Base-by-base conservation (phyloP, 108 stramenopile genomes). In the Craspedostauros australis region DNA sequence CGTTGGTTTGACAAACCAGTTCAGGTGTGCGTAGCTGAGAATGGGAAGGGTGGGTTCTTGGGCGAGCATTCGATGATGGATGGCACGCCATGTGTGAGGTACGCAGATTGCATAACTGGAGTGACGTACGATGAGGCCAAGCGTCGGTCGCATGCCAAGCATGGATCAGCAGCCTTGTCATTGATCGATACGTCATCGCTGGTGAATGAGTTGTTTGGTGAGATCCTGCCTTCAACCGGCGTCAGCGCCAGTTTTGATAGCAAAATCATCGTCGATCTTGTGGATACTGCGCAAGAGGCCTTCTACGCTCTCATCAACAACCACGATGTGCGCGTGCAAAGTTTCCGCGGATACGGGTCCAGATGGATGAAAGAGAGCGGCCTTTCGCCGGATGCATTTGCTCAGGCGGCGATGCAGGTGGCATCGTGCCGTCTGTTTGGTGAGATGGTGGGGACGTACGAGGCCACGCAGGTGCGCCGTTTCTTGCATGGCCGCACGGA, bases 11-110 rank as follows among this genome's bases (percentile, higher is more conserved):
- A 91, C 55, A 94, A 94, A 66, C 82, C 87, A 5, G 73, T 91
- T 43, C 89, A 94, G 66, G 37, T 94, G 15, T 57, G 91, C 25
- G 79, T 82, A 30, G 73, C 84, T 20, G 51, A 68, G n/a, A 91
- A 94, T 56, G 93, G 89, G 12, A 87, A 87, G 66, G 83, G 82
- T 27, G 92, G 89, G 21, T 45, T 91, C 63, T 34, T 75, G 16
- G 84, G 83, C 5, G 92, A 94, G 60, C 92, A 94, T 53, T 80
- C 80, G 49, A 90, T 90, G 90, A 91, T 91, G 90, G 93, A 94
- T 59, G 93, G 93, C 11, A 90, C 88, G 88, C 87, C 89, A 12
- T 70, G 87, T 5, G 77, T 90, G 19, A 53, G 64, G 25, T 73
- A 70, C 49, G 71, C 80, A 25, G 71, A 86, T 60, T 72, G 70